Evolutionary conservation across 1,139 yeast species (phyloP).

Genomic region (Yamadazyma diddensiae): DNA sequence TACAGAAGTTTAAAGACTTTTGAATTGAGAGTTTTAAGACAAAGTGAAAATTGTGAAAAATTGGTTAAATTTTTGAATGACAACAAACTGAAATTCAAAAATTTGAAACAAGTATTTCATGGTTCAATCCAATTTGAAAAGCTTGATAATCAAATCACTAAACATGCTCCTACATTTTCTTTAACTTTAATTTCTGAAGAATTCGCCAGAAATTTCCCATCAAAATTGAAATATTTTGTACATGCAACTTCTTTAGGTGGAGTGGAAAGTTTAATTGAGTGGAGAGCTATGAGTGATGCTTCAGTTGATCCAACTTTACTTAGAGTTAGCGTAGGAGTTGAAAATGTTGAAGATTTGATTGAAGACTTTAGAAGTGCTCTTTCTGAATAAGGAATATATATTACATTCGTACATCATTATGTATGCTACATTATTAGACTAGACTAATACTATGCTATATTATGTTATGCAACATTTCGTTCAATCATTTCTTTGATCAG

Average conservation of each 20-base stretch:
- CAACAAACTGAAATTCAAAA: constrained; percentile 46
- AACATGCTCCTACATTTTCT: constrained; percentile 75
- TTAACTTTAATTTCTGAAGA: constrained; percentile 51
- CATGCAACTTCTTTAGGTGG: constrained; percentile 90
- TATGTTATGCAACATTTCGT: constrained; percentile 5
- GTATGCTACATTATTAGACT: neutral
- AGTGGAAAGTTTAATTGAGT: constrained; percentile 86
- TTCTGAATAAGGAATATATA: neutral
- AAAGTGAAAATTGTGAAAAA: constrained; percentile 60
- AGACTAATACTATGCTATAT: constrained; percentile 1
- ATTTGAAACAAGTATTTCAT: constrained; percentile 55
- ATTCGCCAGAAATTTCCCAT: constrained; percentile 63
- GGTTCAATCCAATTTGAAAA: constrained; percentile 69
- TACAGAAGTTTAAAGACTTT: constrained; percentile 78
- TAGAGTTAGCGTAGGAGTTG: constrained; percentile 78
- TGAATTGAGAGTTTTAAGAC: constrained; percentile 65
- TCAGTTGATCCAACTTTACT: constrained; percentile 59
- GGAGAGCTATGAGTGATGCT: constrained; percentile 79
- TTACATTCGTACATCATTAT: neutral
- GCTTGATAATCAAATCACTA: constrained; percentile 59
- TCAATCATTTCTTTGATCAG: constrained; percentile 10
- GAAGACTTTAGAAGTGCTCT: constrained; percentile 48
- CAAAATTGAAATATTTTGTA: constrained; percentile 64
- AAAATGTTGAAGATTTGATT: constrained; percentile 69
- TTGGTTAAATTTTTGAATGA: constrained; percentile 59